Evolutionary conservation across 331 rosid species (phyloP).

Genomic region (Pyrus hybrid): DNA sequence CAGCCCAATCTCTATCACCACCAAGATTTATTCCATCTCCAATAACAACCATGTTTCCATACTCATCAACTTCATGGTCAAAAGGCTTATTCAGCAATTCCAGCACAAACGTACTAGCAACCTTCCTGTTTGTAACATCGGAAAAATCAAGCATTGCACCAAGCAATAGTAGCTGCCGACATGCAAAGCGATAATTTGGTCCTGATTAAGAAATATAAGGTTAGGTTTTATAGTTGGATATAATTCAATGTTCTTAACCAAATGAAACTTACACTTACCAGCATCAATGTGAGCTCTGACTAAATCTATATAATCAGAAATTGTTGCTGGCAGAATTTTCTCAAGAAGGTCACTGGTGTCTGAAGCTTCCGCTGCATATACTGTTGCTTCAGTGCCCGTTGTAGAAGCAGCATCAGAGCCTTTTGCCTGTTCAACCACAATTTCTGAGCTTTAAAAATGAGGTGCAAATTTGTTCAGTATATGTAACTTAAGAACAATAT

Average conservation of each 20-base stretch:
- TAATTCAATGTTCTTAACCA: conserved; percentile 9
- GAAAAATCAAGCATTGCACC: conserved; percentile 88
- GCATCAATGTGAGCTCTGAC: conserved; percentile 75
- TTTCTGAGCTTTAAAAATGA: conserved; percentile 1
- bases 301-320: conserved; percentile 67
- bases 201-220: conserved; percentile 38
- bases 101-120: conserved; percentile 65
- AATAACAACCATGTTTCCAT: conserved; percentile 65
- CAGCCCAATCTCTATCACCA: conserved; percentile 92
- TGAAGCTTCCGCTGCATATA: conserved; percentile 93
- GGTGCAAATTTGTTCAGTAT: background rate
- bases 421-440: conserved; percentile 48
- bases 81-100: conserved; percentile 77
- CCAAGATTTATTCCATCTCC: conserved; percentile 95
- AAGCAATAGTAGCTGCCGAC: conserved; percentile 83
- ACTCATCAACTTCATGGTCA: conserved; percentile 72
- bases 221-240: conserved; percentile 7
- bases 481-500: background rate
- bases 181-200: conserved; percentile 60
- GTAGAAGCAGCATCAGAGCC: conserved; percentile 92
- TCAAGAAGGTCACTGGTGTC: conserved; percentile 84
- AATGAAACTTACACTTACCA: conserved; percentile 36
- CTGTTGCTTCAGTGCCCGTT: conserved; percentile 84
- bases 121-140: conserved; percentile 70
- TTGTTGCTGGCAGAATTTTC: conserved; percentile 70